Percentiles rank a stretch among this genome's conserved stretches.
phyloP scores from a whole-genome alignment of 805 yeast genomes.

The Candida takata region DNA sequence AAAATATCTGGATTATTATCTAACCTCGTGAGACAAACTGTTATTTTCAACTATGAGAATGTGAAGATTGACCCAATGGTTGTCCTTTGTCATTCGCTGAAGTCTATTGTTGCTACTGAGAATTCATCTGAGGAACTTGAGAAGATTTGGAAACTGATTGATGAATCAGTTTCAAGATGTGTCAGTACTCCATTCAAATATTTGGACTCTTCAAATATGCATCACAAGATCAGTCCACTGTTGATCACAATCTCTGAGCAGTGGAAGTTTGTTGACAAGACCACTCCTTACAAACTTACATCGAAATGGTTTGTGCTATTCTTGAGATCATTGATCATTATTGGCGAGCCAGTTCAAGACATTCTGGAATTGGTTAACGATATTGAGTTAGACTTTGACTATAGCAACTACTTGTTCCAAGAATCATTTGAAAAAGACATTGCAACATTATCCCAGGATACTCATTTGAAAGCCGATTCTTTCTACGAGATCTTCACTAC shows the following conservation, averaged over 20 bases:
- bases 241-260: constrained; percentile 61
- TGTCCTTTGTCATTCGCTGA: constrained; percentile 47
- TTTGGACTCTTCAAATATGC: constrained; percentile 45
- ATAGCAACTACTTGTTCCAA: constrained; percentile 14
- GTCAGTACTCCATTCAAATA: constrained; percentile 79
- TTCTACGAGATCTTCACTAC: constrained; percentile 31
- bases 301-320: constrained; percentile 46
- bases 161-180: constrained; percentile 68
- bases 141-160: constrained; percentile 57
- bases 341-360: constrained; percentile 48
- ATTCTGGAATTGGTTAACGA: constrained; percentile 9
- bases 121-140: constrained; percentile 4
- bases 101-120: constrained; percentile 12
- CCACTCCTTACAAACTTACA: constrained; percentile 19
- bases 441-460: constrained; percentile 9
- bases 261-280: constrained; percentile 43
- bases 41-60: constrained; percentile 42
- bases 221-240: constrained; percentile 46
- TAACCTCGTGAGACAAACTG: constrained; percentile 42
- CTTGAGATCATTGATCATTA: constrained; percentile 37
- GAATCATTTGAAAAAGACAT: constrained; percentile 13
- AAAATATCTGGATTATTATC: constrained; percentile 34
- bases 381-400: constrained; percentile 17
- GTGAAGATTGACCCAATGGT: constrained; percentile 47
- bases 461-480: constrained; percentile 17